A percentile compares a stretch with the other conserved stretches of the same genome.
Conservation (phyloP, 1,139 yeast species). For the Suhomyces taliae region DNA sequence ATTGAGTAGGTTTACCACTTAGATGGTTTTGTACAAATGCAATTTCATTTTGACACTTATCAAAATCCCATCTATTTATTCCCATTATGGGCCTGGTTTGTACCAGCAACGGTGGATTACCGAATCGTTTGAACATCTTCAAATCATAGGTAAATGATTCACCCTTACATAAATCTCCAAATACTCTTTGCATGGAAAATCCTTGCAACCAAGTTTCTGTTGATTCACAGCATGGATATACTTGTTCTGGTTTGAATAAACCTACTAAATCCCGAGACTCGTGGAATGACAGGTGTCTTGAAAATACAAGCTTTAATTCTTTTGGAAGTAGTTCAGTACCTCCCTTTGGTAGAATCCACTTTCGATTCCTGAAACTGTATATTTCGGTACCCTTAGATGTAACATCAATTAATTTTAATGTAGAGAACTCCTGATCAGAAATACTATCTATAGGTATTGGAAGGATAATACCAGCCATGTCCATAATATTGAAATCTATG, state of each 20-base stretch:
- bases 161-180: constrained; percentile 40
- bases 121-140: constrained; percentile 21
- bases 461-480: constrained; percentile 28
- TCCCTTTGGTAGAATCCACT: constrained; percentile 31
- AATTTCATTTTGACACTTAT: constrained; percentile 32
- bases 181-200: constrained; percentile 42
- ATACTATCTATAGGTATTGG: constrained; percentile 25
- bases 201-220: constrained; percentile 40
- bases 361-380: constrained; percentile 21
- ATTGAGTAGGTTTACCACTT: constrained; percentile 1
- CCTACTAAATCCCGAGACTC: constrained; percentile 44
- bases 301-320: constrained; percentile 42
- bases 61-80: constrained; percentile 37
- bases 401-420: constrained; percentile 15
- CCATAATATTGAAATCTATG: constrained; percentile 40
- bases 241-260: constrained; percentile 42
- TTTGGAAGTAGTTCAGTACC: constrained; percentile 38
- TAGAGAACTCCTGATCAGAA: constrained; percentile 14
- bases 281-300: constrained; percentile 55
- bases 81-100: constrained; percentile 21
- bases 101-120: constrained; percentile 18
- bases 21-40: constrained; percentile 15
- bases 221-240: constrained; percentile 47
- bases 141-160: constrained; percentile 31
- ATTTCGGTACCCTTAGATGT: constrained; percentile 28